Evolutionary conservation across 192 early-diverging fungal genomes (phyloP), one percentile per base, ranked within the genome.

Genomic region (Chytriomyces sp.): DNA sequence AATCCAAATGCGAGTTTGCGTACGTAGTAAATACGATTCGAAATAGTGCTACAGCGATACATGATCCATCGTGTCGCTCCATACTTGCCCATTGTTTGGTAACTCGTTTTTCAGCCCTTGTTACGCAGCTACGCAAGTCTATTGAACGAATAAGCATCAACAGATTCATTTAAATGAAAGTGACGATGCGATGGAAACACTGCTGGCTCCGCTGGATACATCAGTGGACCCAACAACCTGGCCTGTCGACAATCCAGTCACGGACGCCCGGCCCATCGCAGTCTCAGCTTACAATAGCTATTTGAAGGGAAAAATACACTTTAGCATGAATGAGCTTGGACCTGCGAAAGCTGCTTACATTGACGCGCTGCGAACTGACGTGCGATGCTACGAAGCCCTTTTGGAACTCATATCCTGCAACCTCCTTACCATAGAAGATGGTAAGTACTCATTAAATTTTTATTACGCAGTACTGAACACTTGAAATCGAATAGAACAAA

Each of bases 321-420:
- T 52, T 10, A 65, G 17, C 3, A 30, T 26, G 22, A 19, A 10
- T 19, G 49, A 65, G 28, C 19, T 52, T 10, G 64, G 32, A 31
- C 8, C 10, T 2, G 72, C 72, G 8, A 44, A 64, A 34, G 12
- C 64, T 19, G 10, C 5, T 52, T 73, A 34, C 34, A 14, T 53
- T 8, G 61, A 64, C 7, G 39, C 72, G 22, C 38, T 73, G 30
- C 19, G 17, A 25, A 30, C 52, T 10, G 72, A 73, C 38, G 72
- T 64, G 7, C 39, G 72, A 73, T 73, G 72, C 39, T 73, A 26
- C 64, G 72, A 73, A 34, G 52, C 56, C 10, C 63, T 72, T 26
- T 28, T n/a, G 30, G 33, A 8, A 28, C 39, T 59, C 22, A 44
- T 39, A 39, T 10, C 10, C 5, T 39, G 30, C 17, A 55, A 22